phyloP scores from a whole-genome alignment of 306 rosid species.

The Quercus alba region DNA sequence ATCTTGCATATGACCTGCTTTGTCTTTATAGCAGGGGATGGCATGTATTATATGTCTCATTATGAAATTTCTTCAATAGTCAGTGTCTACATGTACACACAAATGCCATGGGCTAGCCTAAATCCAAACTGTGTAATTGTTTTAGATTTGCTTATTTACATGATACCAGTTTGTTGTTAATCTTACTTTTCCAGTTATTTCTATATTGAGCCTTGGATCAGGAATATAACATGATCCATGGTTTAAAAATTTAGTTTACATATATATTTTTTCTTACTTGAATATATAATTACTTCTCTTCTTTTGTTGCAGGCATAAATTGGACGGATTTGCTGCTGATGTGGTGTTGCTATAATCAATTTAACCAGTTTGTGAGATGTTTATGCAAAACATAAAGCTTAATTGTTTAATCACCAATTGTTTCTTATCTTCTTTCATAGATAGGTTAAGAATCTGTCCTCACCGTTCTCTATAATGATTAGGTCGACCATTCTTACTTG shows the following conservation, averaged over 20 bases:
- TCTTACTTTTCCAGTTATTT: background rate
- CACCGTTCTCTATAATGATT: background rate
- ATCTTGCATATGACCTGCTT: background rate
- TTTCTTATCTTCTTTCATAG: background rate
- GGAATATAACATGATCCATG: background rate
- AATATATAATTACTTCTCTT: background rate
- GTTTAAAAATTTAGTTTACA: background rate
- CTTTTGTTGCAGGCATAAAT: slow-evolving; percentile 22
- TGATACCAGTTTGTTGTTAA: background rate
- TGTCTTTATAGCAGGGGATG: background rate
- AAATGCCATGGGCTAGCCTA: background rate
- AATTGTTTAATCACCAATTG: background rate
- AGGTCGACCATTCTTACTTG: background rate
- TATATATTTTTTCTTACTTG: background rate
- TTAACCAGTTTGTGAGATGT: background rate
- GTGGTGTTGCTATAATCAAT: background rate
- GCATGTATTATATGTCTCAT: background rate
- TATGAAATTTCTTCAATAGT: background rate
- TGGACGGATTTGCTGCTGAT: slow-evolving; percentile 3
- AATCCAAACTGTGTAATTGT: background rate
- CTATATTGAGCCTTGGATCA: background rate
- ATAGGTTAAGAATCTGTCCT: slow-evolving; percentile 5
- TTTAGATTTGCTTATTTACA: background rate
- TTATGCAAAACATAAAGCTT: background rate
- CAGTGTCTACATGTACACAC: background rate